phyloP scores from a whole-genome alignment of 768 basidiomycete species.

The Mycena capillaripes region DNA sequence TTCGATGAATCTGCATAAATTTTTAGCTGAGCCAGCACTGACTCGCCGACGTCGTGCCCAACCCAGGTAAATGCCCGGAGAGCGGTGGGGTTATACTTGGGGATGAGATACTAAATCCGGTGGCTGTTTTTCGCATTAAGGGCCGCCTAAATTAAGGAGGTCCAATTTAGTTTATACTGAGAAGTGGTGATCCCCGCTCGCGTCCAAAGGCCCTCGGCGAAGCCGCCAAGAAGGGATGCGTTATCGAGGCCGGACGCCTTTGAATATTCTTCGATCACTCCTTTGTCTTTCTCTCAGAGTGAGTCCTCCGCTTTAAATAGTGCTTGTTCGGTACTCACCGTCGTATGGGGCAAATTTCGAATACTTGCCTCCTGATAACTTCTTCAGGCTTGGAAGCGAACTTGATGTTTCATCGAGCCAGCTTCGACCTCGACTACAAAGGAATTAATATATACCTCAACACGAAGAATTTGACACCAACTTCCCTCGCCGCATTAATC shows the following conservation, averaged over 20 bases:
- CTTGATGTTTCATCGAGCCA: background rate
- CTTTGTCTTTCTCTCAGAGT: slow-evolving; percentile 22
- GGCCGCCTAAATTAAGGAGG: background rate
- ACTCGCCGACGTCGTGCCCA: background rate
- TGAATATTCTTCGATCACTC: slow-evolving; percentile 36
- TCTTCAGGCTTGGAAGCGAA: background rate
- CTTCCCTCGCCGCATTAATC: slow-evolving; percentile 44
- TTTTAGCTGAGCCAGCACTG: slow-evolving; percentile 7
- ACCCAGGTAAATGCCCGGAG: slow-evolving; percentile 16
- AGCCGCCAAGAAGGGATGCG: slow-evolving; percentile 17
- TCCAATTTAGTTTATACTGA: no score
- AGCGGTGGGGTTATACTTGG: background rate
- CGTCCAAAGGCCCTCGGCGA: slow-evolving; percentile 23
- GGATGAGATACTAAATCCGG: slow-evolving; percentile 3
- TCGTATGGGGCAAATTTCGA: slow-evolving; percentile 8
- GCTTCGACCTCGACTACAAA: no score
- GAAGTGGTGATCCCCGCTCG: background rate
- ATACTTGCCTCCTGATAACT: slow-evolving; percentile 24
- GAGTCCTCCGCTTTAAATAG: background rate
- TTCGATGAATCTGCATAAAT: slow-evolving; percentile 10
- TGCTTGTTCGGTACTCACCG: slow-evolving; percentile 3
- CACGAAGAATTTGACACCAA: slow-evolving; percentile 41
- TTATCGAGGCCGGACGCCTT: slow-evolving; percentile 30
- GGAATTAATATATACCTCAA: slow-evolving; percentile 20
- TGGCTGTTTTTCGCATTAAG: slow-evolving; percentile 5